A percentile compares a stretch with the other conserved stretches of the same genome.
These are phyloP conservation scores for Trametes cubensis DNA, from an alignment of 768 basidiomycete species.

Conservation along the genomic window DNA sequence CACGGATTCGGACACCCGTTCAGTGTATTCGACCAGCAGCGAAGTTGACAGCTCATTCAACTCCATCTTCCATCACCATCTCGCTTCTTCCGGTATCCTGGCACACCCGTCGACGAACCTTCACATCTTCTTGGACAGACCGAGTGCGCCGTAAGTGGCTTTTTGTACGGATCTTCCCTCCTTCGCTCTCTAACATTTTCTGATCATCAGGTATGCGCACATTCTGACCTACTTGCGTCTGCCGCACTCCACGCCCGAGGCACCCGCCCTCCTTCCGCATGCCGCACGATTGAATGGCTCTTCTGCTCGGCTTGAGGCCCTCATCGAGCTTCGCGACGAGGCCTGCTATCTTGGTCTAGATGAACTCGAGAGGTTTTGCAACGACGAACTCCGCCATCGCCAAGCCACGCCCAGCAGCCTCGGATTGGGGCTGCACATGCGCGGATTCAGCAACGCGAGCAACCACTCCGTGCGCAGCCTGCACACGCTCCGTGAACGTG, in stretches of 20 bases:
- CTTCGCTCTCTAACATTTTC: background rate
- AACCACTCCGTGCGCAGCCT: conserved; percentile 61
- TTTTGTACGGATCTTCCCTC: background rate
- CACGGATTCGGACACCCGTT: conserved; percentile 43
- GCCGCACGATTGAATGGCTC: conserved; percentile 53
- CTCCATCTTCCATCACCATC: conserved; percentile 61
- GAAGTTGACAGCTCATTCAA: conserved; percentile 51
- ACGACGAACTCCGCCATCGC: conserved; percentile 61
- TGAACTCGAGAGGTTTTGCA: conserved; percentile 65
- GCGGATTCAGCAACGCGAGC: conserved; percentile 56
- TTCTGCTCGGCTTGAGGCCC: conserved; percentile 56
- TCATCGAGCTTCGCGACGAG: conserved; percentile 80
- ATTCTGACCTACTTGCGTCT: conserved; percentile 75
- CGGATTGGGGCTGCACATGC: conserved; percentile 37
- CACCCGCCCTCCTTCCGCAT: conserved; percentile 60
- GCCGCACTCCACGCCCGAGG: conserved; percentile 45
- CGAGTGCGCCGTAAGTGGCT: conserved; percentile 74
- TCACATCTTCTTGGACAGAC: conserved; percentile 79
- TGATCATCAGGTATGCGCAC: conserved; percentile 61
- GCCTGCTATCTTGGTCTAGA: conserved; percentile 73
- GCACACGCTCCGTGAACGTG: conserved; percentile 60
- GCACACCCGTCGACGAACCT: conserved; percentile 49
- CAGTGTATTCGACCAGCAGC: conserved; percentile 59
- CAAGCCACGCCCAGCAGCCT: conserved; percentile 39
- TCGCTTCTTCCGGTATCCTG: conserved; percentile 60